phyloP scores from a whole-genome alignment of 192 early-diverging fungal genomes.

The Coemansia sp. region DNA sequence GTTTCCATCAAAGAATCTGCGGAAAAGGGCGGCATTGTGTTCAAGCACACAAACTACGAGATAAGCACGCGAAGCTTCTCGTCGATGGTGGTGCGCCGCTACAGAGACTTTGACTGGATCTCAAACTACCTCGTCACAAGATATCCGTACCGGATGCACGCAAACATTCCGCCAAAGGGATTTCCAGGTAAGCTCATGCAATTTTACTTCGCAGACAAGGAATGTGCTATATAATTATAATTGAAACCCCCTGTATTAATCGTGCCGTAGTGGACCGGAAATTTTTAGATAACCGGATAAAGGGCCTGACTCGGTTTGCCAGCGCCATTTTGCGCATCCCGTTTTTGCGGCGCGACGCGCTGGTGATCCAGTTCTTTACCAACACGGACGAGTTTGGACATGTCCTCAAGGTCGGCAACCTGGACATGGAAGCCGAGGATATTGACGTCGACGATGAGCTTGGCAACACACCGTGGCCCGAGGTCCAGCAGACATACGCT shows the following conservation, averaged over 20 bases:
- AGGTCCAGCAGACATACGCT: conserved; percentile 36
- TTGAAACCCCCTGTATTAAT: conserved; percentile 16
- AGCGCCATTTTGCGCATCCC: conserved; percentile 52
- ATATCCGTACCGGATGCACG: conserved; percentile 81
- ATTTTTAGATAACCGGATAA: conserved; percentile 59
- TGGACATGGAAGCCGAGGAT: conserved; percentile 50
- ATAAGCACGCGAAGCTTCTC: conserved; percentile 66
- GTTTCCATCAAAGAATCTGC: conserved; percentile 53
- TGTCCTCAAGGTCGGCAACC: conserved; percentile 47
- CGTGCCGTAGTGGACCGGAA: conserved; percentile 52
- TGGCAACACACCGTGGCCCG: conserved; percentile 29
- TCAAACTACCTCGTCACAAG: conserved; percentile 70
- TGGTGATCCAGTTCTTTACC: conserved; percentile 55
- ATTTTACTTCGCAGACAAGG: background rate
- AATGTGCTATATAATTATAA: background rate
- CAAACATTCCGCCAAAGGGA: conserved; percentile 86
- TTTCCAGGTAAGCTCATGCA: conserved; percentile 64
- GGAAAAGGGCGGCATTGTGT: conserved; percentile 62
- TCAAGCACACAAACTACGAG: conserved; percentile 89
- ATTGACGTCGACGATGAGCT: conserved; percentile 45
- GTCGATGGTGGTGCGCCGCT: conserved; percentile 71
- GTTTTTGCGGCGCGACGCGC: conserved; percentile 48
- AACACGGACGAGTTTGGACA: conserved; percentile 55
- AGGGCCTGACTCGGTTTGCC: conserved; percentile 53
- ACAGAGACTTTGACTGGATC: conserved; percentile 91